Base-by-base conservation (phyloP, 441 rosid species). In the Euphorbia neoarborescens region DNA sequence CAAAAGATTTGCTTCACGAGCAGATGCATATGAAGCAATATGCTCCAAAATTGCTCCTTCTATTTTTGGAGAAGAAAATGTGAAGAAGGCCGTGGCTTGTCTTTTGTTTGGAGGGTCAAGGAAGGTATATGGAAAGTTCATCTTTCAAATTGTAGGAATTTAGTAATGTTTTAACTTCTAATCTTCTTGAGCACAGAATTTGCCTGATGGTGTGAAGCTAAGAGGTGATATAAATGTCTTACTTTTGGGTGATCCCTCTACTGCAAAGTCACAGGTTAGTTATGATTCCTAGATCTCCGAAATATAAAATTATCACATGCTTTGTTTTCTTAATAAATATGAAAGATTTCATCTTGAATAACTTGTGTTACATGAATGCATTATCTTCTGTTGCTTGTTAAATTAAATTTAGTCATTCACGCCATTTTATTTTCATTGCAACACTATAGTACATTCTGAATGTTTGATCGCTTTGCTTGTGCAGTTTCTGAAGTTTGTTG, bases 81-180 rank as follows among this genome's bases (percentile, higher is more conserved):
- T 94, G 79, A 94, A 91, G 86, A 94, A 76, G 80, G 96, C 97
- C 65, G 89, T 88, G 68, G 90, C 97, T 34, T 91, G 96, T 81
- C 99, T 94, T 76, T 86, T 94, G 46, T 94, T 94, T 81, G 95
- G 97, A 80, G 99, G 99, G 76, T 83, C 96, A 30, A 87, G 97
- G 75, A 94, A 94, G 89, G 97, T 86, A 81, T 17, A 15, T 66
- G 74, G 48, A 28, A 35, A 70, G 62, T 77, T 70, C 34, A 70
- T 46, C 17, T 58, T 70, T 37, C 28, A 56, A 24, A 24, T 5
- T 1, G 0, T 24, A n/a, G 24, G 40, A 12, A 54, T 48, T 67
- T 63, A 30, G 50, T 50, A 50, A 17, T 75, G 35, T 24, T 67
- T 8, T 73, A 76, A 75, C 75, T 8, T 40, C 8, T 28, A 30